A percentile compares a stretch with the other conserved stretches of the same genome.
Evolutionary conservation across 2,329 filamentous ascomycete species (phyloP).

Genomic region (Calonectria pteridis): DNA sequence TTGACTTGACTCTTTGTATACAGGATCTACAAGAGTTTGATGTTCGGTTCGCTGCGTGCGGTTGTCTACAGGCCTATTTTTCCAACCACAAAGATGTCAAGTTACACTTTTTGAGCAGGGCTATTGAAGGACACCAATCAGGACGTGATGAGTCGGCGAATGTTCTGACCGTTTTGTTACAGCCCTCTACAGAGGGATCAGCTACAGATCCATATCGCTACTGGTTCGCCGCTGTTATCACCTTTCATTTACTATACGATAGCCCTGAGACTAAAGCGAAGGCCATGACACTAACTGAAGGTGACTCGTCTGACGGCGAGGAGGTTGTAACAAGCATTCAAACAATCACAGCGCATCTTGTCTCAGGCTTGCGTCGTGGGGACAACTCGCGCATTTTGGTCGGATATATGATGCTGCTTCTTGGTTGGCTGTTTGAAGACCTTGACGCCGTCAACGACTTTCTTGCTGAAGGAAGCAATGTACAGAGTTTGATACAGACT

Average conservation of each 20-base stretch:
- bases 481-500: constrained; percentile 86
- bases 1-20: constrained; percentile 83
- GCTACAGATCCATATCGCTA: constrained; percentile 84
- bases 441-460: constrained; percentile 93
- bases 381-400: constrained; percentile 85
- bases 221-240: constrained; percentile 90
- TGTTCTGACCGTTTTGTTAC: constrained; percentile 84
- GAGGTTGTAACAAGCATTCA: constrained; percentile 97
- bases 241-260: constrained; percentile 88
- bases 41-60: constrained; percentile 85
- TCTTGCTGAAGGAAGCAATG: constrained; percentile 88
- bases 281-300: constrained; percentile 87
- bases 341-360: constrained; percentile 86
- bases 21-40: constrained; percentile 78
- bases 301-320: constrained; percentile 88
- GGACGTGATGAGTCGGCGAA: constrained; percentile 88
- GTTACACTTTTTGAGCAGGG: constrained; percentile 86
- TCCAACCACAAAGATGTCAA: constrained; percentile 84
- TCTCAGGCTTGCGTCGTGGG: constrained; percentile 79
- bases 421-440: constrained; percentile 93
- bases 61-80: constrained; percentile 95
- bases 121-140: constrained; percentile 86
- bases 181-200: constrained; percentile 71
- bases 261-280: constrained; percentile 82
- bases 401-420: constrained; percentile 90